Evolutionary conservation across 1,139 yeast species (phyloP), one percentile per base, ranked within the genome.

Genomic region (Candida sp.): DNA sequence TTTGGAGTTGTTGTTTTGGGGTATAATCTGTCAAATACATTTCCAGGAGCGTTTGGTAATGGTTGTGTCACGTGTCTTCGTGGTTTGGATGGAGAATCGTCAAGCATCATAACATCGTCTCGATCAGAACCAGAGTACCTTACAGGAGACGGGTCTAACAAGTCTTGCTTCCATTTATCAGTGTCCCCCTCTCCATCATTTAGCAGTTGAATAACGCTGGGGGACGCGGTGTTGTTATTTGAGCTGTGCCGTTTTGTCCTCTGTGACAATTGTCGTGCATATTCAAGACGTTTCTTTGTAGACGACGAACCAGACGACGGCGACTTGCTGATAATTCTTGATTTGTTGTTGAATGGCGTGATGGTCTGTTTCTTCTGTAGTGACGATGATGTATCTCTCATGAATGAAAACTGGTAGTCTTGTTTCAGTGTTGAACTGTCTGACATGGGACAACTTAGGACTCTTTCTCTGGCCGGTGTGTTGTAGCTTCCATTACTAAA

Each of bases 331-430:
- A 48, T 11, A 23, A 46, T 33, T 8, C 53, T n/a, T n/a, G 50
- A 17, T 17, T 30, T 44, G 23, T 34, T 39, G 32, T 42, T 47
- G 37, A 49, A 34, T 7, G 48, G 50, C n/a, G 46, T 49, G 37
- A 46, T 37, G 7, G 37, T 26, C 44, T 53, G 56, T 48, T 65
- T 67, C 54, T 69, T 71, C 48, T 68, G 69, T 17, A 63, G 50
- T 1, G 78, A 72, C 4, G 77, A 71, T 3, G 77, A 57, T 0
- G 78, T 73, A 17, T 70, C 75, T 44, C 63, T 62, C 78, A 73
- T 73, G 49, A 73, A 73, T 5, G 77, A 71, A 50, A 67, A 69
- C 51, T 58, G 67, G 47, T 57, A 56, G 23, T 62, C 59, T 38
- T 55, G 42, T 42, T 41, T 58, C 53, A 50, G 45, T 5, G 41